Evolutionary conservation across 176 grass and related monocot genomes (phyloP).

Genomic region (Luzula sylvatica): DNA sequence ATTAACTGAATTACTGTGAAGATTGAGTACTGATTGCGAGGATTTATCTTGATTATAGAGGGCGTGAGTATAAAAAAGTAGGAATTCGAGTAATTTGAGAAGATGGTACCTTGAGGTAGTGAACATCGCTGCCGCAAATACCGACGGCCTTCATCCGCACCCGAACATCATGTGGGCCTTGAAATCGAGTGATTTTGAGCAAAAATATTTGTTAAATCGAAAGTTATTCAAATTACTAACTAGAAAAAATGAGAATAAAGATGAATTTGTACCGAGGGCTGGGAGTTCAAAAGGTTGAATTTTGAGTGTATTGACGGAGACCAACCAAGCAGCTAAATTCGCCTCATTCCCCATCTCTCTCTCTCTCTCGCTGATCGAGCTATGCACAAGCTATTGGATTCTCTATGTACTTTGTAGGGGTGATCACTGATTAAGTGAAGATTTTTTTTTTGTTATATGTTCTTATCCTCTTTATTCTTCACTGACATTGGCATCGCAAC

Average conservation of each 20-base stretch:
- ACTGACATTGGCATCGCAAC: too few relatives aligned
- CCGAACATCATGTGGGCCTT: slow-evolving; percentile 63
- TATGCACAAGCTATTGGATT: not conserved
- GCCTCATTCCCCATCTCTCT: slow-evolving; percentile 55
- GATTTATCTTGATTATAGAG: not conserved
- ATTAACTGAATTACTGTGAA: not conserved
- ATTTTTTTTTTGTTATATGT: not conserved
- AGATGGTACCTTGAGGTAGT: slow-evolving; percentile 70
- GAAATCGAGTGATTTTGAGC: slow-evolving; percentile 7
- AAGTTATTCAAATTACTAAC: not conserved
- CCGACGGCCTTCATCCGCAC: slow-evolving; percentile 93
- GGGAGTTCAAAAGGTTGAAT: slow-evolving; percentile 86
- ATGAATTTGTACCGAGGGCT: slow-evolving; percentile 28
- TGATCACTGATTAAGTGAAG: not conserved
- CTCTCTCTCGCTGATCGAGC: not conserved
- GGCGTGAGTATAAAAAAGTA: not conserved
- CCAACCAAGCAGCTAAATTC: slow-evolving; percentile 97
- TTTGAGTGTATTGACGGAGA: slow-evolving; percentile 78
- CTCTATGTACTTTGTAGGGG: not conserved
- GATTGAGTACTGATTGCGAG: not conserved
- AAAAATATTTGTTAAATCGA: not conserved
- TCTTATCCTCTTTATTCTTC: not conserved
- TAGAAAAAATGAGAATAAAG: not conserved
- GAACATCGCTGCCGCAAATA: slow-evolving; percentile 92
- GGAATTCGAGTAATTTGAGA: not conserved